Conservation (phyloP, 768 basidiomycete species). For the Tephrocybe sp. region DNA sequence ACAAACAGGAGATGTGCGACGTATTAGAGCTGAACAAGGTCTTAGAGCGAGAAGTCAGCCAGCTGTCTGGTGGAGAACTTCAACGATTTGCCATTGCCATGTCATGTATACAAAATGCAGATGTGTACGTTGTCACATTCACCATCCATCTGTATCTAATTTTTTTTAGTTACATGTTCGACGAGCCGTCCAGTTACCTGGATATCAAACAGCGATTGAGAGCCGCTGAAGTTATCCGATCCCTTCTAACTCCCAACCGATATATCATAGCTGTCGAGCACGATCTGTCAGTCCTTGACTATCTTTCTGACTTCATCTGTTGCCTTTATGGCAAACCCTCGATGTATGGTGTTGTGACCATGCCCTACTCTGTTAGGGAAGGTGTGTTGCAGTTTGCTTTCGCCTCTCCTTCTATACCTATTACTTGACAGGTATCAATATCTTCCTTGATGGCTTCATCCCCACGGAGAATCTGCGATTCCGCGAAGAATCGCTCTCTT, state of each 20-base stretch:
- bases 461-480: constrained; percentile 98
- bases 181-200: constrained; percentile 97
- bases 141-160: constrained; percentile 2
- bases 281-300: constrained; percentile 97
- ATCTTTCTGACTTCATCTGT: constrained; percentile 98
- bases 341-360: constrained; percentile 98
- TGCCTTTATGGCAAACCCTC: constrained; percentile 96
- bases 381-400: constrained; percentile 41
- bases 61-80: constrained; percentile 94
- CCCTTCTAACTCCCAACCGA: constrained; percentile 75
- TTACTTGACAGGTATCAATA: constrained; percentile 81
- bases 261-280: constrained; percentile 99
- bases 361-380: constrained; percentile 98
- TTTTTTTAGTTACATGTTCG: constrained; percentile 87
- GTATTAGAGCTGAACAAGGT: constrained; percentile 88
- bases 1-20: constrained; percentile 83
- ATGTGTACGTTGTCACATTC: constrained; percentile 66
- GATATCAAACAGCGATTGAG: constrained; percentile 95
- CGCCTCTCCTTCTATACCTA: not conserved
- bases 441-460: constrained; percentile 98
- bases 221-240: constrained; percentile 94
- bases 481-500: constrained; percentile 91
- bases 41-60: constrained; percentile 77
- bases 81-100: constrained; percentile 98
- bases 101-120: constrained; percentile 92